Conservation (phyloP, 2,329 filamentous ascomycete genomes). For the Fusarium bulbicola region DNA sequence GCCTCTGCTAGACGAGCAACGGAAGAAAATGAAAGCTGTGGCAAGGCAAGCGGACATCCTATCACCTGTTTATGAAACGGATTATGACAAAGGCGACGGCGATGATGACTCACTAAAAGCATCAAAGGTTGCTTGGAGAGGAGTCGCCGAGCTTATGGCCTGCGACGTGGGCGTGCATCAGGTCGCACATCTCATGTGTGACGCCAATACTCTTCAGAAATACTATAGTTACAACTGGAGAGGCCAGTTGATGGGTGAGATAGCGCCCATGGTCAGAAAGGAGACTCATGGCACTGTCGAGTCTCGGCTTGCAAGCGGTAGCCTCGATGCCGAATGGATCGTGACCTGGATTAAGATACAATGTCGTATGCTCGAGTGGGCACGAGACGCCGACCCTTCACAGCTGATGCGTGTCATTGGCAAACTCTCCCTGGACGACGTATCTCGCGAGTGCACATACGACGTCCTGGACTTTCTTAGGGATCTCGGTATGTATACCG, state of each 20-base stretch:
- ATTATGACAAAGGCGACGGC: background rate
- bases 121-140: conserved; percentile 31
- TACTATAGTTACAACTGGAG: conserved; percentile 32
- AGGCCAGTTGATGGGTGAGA: conserved; percentile 16
- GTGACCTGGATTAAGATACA: conserved; percentile 48
- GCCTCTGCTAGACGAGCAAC: conserved; percentile 1
- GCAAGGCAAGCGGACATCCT: background rate
- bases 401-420: conserved; percentile 42
- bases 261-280: background rate
- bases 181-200: conserved; percentile 29
- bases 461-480: conserved; percentile 50
- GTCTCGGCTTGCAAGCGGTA: conserved; percentile 49
- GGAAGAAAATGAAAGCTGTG: background rate
- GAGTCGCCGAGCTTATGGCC: conserved; percentile 37
- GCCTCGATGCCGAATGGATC: conserved; percentile 48
- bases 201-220: background rate
- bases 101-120: background rate
- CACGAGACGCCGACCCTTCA: conserved; percentile 42
- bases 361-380: conserved; percentile 43
- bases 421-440: conserved; percentile 26
- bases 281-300: conserved; percentile 44
- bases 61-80: background rate
- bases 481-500: conserved; percentile 46
- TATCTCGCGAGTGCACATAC: conserved; percentile 35
- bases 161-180: conserved; percentile 37